Evolutionary conservation across 441 rosid genomes (phyloP).

Genomic region (Francoa sonchifolia): DNA sequence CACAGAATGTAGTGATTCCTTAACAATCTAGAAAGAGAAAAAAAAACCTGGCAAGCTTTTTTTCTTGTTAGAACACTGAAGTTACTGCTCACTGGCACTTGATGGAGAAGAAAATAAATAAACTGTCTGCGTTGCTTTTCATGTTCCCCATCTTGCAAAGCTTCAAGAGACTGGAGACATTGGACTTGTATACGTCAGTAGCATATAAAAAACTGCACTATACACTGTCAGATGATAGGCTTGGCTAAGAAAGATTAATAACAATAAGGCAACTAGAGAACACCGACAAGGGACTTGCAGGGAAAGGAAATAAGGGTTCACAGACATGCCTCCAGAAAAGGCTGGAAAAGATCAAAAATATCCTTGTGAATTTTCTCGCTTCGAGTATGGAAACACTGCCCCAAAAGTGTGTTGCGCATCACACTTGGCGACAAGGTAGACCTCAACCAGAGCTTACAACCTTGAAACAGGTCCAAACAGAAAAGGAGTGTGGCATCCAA

Average conservation of each 20-base stretch:
- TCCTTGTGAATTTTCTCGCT: slow-evolving; percentile 94
- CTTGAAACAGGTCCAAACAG: slow-evolving; percentile 30
- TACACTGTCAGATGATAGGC: slow-evolving; percentile 8
- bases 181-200: slow-evolving; percentile 16
- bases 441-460: slow-evolving; percentile 98
- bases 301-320: slow-evolving; percentile 9
- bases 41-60: slow-evolving; percentile 82
- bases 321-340: slow-evolving; percentile 76
- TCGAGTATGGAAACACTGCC: slow-evolving; percentile 96
- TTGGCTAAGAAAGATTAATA: slow-evolving; percentile 9
- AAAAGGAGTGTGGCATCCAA: slow-evolving; percentile 6
- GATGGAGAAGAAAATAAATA: slow-evolving; percentile 94
- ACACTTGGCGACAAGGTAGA: slow-evolving; percentile 93
- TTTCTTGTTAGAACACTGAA: slow-evolving; percentile 75
- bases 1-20: slow-evolving; percentile 1
- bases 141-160: slow-evolving; percentile 97
- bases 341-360: slow-evolving; percentile 92
- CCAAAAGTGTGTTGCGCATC: slow-evolving; percentile 92
- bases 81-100: slow-evolving; percentile 94
- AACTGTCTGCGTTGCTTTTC: slow-evolving; percentile 85
- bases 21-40: slow-evolving; percentile 15
- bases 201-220: slow-evolving; percentile 11
- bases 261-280: slow-evolving; percentile 1
- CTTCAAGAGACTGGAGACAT: slow-evolving; percentile 76
- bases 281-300: slow-evolving; percentile 7